Evolutionary conservation across 352 stramenopile species (phyloP), one percentile per base, ranked within the genome.

Genomic region (Phytophthora pistaciae): DNA sequence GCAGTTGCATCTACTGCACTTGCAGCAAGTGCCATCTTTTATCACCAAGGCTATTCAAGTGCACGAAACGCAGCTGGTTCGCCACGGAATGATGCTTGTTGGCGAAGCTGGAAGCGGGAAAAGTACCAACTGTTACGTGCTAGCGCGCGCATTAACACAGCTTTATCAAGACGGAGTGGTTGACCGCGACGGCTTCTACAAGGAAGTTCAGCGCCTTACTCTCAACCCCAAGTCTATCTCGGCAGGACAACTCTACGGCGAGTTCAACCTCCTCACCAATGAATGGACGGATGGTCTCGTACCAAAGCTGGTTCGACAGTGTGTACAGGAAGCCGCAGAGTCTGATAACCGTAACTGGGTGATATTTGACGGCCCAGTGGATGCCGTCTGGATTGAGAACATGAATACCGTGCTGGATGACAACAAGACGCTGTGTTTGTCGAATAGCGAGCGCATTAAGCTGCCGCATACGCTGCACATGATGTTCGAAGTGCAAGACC

Each of bases 191-290:
- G 88, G 90, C 0, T 97, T 94, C 68, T 97, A 95, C 64, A 95
- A 95, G 64, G 80, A 91, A 50, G 93, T 98, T 1, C 88, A 95
- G 56, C 78, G 85, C 0, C 70, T 98, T 49, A 94, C 93, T 44
- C 74, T 99, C 18, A 99, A 99, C 61, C 96, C 96, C 0, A 99
- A 99, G 77, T 97, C 90, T 36, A 98, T 99, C 64, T 98, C 94
- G 0, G 97, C 97, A n/a, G 96, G 95, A 4, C 94, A 99, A 60
- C 75, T 98, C 3, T 98, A 99, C 60, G 94, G 94, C 7, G 92
- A 98, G 61, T 98, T 98, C 67, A 98, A 98, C 62, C 61, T 94
- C 38, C 71, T 98, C 16, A 98, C 96, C 0, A 97, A 97, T 46
- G 96, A 99, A 64, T 99, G 96, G 96, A 96, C 92, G 8, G 96